Percentiles rank a stretch among this genome's conserved stretches.
Evolutionary conservation across 306 rosid genomes (phyloP).

Genomic region (Oxytropis ochrocephala): DNA sequence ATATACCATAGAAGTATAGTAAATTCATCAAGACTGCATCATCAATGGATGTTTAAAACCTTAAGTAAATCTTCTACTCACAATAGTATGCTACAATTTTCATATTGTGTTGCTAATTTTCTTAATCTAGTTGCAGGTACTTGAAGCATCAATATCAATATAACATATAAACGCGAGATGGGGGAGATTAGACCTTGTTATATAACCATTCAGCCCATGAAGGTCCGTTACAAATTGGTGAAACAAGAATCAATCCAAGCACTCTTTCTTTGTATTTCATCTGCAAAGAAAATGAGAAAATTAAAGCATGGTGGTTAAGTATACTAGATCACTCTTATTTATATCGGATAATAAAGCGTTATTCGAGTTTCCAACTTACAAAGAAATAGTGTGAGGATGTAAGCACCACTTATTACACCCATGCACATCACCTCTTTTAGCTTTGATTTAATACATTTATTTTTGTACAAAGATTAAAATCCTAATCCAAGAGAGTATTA

Average conservation of each 20-base stretch:
- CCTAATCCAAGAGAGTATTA: conserved; percentile 9
- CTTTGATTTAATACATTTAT: conserved; percentile 45
- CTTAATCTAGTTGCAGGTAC: conserved; percentile 6
- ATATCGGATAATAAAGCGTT: neutral
- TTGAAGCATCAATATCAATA: neutral
- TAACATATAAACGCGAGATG: neutral
- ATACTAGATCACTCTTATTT: neutral
- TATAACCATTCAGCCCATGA: conserved; percentile 91
- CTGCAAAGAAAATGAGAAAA: conserved; percentile 43
- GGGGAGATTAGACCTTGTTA: conserved; percentile 53
- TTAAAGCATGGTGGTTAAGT: neutral
- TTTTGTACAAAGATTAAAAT: conserved; percentile 7
- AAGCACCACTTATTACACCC: conserved; percentile 88
- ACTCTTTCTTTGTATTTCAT: conserved; percentile 71
- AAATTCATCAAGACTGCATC: conserved; percentile 73
- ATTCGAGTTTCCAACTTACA: conserved; percentile 42
- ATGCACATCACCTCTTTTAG: conserved; percentile 72
- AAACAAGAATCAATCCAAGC: conserved; percentile 77
- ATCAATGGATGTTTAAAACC: neutral
- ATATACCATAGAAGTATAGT: conserved; percentile 79
- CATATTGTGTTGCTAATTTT: neutral
- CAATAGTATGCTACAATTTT: neutral
- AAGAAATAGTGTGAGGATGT: conserved; percentile 69
- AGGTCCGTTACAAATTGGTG: conserved; percentile 75
- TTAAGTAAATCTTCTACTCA: no score